Evolutionary conservation across 2,329 filamentous ascomycete genomes (phyloP).

Genomic region (Cercospora sp.): DNA sequence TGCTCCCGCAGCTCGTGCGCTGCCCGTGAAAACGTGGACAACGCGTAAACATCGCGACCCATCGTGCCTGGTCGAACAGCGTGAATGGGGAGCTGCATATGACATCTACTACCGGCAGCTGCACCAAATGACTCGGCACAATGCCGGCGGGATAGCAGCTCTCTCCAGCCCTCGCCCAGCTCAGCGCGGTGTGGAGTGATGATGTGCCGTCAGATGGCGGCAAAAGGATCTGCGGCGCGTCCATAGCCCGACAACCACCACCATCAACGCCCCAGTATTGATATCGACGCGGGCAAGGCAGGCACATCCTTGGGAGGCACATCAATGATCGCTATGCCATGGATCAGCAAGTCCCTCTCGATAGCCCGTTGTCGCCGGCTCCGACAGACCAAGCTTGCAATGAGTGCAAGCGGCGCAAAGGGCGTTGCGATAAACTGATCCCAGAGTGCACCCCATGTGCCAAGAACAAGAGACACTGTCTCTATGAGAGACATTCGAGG

Average conservation of each 20-base stretch:
- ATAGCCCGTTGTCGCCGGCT: slow-evolving; percentile 7
- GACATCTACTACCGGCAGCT: neutral
- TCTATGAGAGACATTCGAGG: slow-evolving; percentile 52
- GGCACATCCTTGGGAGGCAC: neutral
- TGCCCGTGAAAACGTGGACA: neutral
- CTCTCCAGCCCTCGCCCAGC: neutral
- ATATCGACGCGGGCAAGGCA: neutral
- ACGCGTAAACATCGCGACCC: neutral
- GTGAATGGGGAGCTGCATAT: neutral
- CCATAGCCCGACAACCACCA: neutral
- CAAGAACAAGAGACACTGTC: slow-evolving; percentile 49
- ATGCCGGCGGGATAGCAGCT: neutral
- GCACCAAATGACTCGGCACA: neutral
- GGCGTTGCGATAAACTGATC: slow-evolving; percentile 37
- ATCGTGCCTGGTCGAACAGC: neutral
- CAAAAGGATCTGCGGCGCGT: slow-evolving; percentile 1
- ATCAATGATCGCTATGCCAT: slow-evolving; percentile 9
- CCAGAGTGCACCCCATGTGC: slow-evolving; percentile 45
- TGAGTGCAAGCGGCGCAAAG: slow-evolving; percentile 34
- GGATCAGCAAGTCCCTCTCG: slow-evolving; percentile 22
- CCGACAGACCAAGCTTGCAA: slow-evolving; percentile 31
- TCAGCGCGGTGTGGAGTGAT: neutral
- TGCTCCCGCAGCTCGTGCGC: neutral
- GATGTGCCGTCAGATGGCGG: neutral
- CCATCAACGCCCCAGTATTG: neutral